A percentile compares a stretch with the other conserved stretches of the same genome.
These are phyloP conservation scores for Rhodotorula kratochvilovae DNA, from an alignment of 768 basidiomycete species.

Conservation along the genomic window DNA sequence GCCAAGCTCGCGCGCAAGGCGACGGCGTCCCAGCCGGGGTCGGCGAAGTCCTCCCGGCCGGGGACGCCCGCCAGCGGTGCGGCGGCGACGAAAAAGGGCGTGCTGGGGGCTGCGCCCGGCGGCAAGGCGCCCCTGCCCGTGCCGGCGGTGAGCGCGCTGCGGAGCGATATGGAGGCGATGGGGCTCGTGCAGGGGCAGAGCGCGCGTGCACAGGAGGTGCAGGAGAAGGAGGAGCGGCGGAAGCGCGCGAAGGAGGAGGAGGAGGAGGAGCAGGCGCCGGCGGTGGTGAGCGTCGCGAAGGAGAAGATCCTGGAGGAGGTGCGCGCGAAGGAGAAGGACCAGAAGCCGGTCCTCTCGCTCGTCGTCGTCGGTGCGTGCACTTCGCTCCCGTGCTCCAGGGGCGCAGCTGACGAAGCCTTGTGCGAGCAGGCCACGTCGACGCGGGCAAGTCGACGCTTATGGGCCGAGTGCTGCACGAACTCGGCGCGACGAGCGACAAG, in stretches of 20 bases:
- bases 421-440: slow-evolving; percentile 80
- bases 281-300: slow-evolving; percentile 63
- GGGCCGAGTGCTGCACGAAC: slow-evolving; percentile 87
- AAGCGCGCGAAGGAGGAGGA: slow-evolving; percentile 45
- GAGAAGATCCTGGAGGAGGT: slow-evolving; percentile 84
- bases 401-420: neutral
- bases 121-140: neutral
- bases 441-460: slow-evolving; percentile 97
- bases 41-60: neutral
- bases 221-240: slow-evolving; percentile 51
- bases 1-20: slow-evolving; percentile 17
- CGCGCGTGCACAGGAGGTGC: slow-evolving; percentile 62
- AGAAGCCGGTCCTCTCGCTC: slow-evolving; percentile 70
- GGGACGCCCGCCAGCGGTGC: neutral
- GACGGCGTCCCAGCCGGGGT: neutral
- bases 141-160: slow-evolving; percentile 14
- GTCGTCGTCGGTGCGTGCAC: slow-evolving; percentile 75
- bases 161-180: slow-evolving; percentile 27
- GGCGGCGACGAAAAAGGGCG: neutral
- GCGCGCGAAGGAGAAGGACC: slow-evolving; percentile 52
- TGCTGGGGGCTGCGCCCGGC: neutral
- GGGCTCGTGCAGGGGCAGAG: slow-evolving; percentile 57
- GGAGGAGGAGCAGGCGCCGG: slow-evolving; percentile 54
- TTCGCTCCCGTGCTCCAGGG: neutral
- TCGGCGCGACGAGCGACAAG: slow-evolving; percentile 82